Evolutionary conservation across 257 asterid genomes (phyloP), one percentile per base, ranked within the genome.

Genomic region (Ilex asprella): DNA sequence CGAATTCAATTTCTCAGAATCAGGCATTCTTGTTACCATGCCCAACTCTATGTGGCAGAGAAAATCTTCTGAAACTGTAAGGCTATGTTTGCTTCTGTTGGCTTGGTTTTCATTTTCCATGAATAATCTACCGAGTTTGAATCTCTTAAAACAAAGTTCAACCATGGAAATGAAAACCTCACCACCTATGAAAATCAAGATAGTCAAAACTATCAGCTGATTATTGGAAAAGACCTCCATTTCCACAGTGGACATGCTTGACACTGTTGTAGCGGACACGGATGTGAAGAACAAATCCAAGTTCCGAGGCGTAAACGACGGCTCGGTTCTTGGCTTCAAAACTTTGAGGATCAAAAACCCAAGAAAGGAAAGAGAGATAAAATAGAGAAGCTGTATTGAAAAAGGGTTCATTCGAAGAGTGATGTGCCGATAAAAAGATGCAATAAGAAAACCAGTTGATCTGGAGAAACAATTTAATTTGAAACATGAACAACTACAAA

Each of bases 211-310:
- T 6, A 89, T 13, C 10, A 86, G 85, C 52, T 89, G 95, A 2
- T 75, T 10, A 27, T 82, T 70, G 30, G 95, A 86, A 68, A 88
- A 86, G 21, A 69, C 83, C 60, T 88, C 95, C 93, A 88, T 88
- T 63, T 88, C 93, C 0, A 84, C 77, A 1, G 84, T 76, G 44
- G 94, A 80, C 96, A 88, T 82, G 81, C 93, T 82, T 0, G 96
- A 88, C 16, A 84, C 80, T 0, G 91, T 88, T 68, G 78, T 13
- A 2, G 91, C 78, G 0, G 93, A 84, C 0, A 84, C 96, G 2
- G 93, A 73, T 0, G 91, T 86, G 80, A 78, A 88, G 21, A 82
- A 74, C 27, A 86, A 14, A 59, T 86, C 96, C 27, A 88, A 13
- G 64, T 65, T 72, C 7, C 73, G 51, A 2, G 81, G 78, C 8